Evolutionary conservation across 2,329 filamentous ascomycete species (phyloP).

Genomic region (Ceratocystis ficicola): DNA sequence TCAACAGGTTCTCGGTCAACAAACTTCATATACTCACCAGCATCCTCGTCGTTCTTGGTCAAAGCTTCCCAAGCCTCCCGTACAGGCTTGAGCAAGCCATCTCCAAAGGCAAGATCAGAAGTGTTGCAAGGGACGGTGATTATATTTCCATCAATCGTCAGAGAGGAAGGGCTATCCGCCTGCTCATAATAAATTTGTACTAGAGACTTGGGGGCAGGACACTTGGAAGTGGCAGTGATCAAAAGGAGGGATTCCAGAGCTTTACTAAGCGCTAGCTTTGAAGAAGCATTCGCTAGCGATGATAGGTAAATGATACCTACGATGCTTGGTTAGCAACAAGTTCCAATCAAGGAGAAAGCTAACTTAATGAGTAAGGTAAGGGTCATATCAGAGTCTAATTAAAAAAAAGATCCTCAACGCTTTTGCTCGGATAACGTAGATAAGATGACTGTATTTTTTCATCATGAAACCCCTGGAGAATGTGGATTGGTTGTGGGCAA

Average conservation of each 20-base stretch:
- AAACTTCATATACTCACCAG: slow-evolving; percentile 59
- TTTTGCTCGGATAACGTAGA: slow-evolving; percentile 99
- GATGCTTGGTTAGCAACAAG: slow-evolving; percentile 28
- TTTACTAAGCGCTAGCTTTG: slow-evolving; percentile 31
- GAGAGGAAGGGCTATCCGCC: slow-evolving; percentile 26
- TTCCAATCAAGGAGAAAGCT: slow-evolving; percentile 12
- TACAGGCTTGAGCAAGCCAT: slow-evolving; percentile 54
- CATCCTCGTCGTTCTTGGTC: slow-evolving; percentile 37
- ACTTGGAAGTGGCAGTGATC: slow-evolving; percentile 23
- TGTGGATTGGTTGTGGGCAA: slow-evolving; percentile 19
- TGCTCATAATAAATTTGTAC: slow-evolving; percentile 49
- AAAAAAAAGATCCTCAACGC: slow-evolving; percentile 68
- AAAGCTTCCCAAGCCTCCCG: slow-evolving; percentile 57
- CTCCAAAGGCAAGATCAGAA: slow-evolving; percentile 61
- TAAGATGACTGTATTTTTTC: slow-evolving; percentile 69
- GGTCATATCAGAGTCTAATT: slow-evolving; percentile 58
- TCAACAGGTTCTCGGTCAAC: slow-evolving; percentile 54
- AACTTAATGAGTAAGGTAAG: slow-evolving; percentile 22
- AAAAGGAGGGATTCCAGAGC: slow-evolving; percentile 35
- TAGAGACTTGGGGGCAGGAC: slow-evolving; percentile 29
- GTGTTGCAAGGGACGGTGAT: slow-evolving; percentile 47
- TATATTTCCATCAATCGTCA: slow-evolving; percentile 32
- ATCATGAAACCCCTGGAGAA: slow-evolving; percentile 55
- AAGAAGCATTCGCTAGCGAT: slow-evolving; percentile 29
- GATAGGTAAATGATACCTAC: slow-evolving; percentile 31